phyloP scores from a whole-genome alignment of 1,284 basidiomycete species.

The Puccinia polysora region DNA sequence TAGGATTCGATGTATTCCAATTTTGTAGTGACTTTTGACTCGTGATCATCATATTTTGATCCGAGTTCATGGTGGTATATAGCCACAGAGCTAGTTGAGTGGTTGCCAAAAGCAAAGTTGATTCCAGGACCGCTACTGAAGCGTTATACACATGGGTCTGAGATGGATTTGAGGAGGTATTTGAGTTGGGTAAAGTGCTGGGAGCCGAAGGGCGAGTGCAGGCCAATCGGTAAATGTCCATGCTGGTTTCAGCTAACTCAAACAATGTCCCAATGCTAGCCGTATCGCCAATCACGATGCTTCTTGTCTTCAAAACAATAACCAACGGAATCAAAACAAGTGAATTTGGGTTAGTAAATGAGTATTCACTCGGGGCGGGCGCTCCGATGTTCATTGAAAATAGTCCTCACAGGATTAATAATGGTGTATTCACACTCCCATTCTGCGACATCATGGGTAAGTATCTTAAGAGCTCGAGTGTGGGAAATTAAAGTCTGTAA shows the following conservation, averaged over 20 bases:
- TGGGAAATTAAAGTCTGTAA: constrained; percentile 36
- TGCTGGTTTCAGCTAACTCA: constrained; percentile 37
- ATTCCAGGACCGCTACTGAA: constrained; percentile 34
- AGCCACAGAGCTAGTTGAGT: constrained; percentile 38
- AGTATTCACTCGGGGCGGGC: too few species aligned
- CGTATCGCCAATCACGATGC: constrained; percentile 35
- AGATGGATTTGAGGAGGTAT: not conserved
- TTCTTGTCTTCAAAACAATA: constrained; percentile 21
- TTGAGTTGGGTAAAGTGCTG: not conserved
- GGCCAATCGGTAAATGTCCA: constrained; percentile 31
- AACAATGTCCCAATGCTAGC: constrained; percentile 39
- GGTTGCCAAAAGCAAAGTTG: constrained; percentile 25
- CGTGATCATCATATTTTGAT: not conserved
- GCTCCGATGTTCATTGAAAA: too few species aligned
- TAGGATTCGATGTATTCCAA: not conserved
- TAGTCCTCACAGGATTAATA: constrained; percentile 33
- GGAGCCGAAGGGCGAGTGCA: constrained; percentile 10
- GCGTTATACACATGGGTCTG: not conserved
- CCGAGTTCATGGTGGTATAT: not conserved
- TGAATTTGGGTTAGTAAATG: too few species aligned
- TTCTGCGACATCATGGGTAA: constrained; percentile 35
- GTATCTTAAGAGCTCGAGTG: constrained; percentile 37
- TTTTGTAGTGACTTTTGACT: not conserved
- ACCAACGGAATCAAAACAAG: too few species aligned
- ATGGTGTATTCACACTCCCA: constrained; percentile 37